Conservation (phyloP, 164 flowering plant genomes). For the Aristolochia fimbriata region DNA sequence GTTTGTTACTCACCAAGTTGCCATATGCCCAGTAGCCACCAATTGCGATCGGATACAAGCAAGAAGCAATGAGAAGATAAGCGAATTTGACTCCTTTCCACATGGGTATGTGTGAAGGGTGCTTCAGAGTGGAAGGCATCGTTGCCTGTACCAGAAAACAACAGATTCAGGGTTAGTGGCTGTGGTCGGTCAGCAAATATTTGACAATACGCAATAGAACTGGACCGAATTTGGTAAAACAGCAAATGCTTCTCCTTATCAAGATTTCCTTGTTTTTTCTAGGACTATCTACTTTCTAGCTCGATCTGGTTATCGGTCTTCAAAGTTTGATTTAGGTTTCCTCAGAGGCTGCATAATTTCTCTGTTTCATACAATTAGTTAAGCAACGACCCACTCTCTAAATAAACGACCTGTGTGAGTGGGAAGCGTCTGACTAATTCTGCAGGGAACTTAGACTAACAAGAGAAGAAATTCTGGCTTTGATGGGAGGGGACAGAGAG, state of each 20-base stretch:
- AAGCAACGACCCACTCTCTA: no score
- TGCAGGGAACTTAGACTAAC: no score
- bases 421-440: no score
- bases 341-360: no score
- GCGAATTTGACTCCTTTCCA: constrained; percentile 63
- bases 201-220: neutral
- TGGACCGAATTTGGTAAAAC: neutral
- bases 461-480: no score
- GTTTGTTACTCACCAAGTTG: constrained; percentile 28
- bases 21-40: constrained; percentile 84
- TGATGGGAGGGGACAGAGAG: no score
- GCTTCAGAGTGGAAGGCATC: constrained; percentile 62
- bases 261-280: no score
- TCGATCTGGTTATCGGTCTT: neutral
- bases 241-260: neutral
- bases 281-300: neutral
- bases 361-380: no score
- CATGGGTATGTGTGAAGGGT: constrained; percentile 60
- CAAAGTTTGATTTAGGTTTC: no score
- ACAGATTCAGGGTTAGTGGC: neutral
- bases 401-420: no score
- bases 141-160: constrained; percentile 39
- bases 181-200: neutral
- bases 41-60: constrained; percentile 64
- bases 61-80: constrained; percentile 44